These are phyloP conservation scores for Fusarium sp. DNA, from an alignment of 2,329 filamentous ascomycete genomes.

Conservation along the genomic window DNA sequence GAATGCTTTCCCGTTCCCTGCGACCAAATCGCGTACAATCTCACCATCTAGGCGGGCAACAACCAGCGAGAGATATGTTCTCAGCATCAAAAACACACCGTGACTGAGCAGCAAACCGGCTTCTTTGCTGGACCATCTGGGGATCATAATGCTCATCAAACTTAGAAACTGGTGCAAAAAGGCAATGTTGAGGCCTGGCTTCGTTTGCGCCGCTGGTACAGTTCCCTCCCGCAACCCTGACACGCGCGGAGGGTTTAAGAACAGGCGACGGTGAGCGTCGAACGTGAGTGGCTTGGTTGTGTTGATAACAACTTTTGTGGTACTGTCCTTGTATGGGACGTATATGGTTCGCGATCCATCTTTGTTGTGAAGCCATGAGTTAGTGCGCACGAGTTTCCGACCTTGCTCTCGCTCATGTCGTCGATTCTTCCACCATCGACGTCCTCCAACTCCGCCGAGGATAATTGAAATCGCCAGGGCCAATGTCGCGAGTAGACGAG, in stretches of 20 bases:
- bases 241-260: constrained; percentile 89
- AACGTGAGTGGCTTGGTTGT: constrained; percentile 94
- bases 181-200: constrained; percentile 93
- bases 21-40: constrained; percentile 96
- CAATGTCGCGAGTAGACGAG: constrained; percentile 81
- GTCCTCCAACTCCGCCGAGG: constrained; percentile 81
- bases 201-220: constrained; percentile 89
- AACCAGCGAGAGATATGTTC: constrained; percentile 93
- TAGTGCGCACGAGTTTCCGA: constrained; percentile 83
- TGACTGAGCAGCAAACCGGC: constrained; percentile 91
- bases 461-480: constrained; percentile 83
- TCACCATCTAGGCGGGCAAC: constrained; percentile 95
- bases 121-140: constrained; percentile 95
- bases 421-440: constrained; percentile 79
- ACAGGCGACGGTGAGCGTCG: constrained; percentile 93
- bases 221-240: constrained; percentile 80
- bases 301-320: constrained; percentile 90
- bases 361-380: constrained; percentile 93
- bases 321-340: constrained; percentile 89
- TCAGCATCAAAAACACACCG: constrained; percentile 86
- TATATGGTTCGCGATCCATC: constrained; percentile 96
- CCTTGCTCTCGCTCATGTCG: constrained; percentile 86
- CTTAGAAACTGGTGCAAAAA: constrained; percentile 98
- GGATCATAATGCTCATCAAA: constrained; percentile 97
- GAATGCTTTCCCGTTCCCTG: constrained; percentile 90